Conservation (phyloP, 768 basidiomycete genomes). For the Mycena belliarum region DNA sequence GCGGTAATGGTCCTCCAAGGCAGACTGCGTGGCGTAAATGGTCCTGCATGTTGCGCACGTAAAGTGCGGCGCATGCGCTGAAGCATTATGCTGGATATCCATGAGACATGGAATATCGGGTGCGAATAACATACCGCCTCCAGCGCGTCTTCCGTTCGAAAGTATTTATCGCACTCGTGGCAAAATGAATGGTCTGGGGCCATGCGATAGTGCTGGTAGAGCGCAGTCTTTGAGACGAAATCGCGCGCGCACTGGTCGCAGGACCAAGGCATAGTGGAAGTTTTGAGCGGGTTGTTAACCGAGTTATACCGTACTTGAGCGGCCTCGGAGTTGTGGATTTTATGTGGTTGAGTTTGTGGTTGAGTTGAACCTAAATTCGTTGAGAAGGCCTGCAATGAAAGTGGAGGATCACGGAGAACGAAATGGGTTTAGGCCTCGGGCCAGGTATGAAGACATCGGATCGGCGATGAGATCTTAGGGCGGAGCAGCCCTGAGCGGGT, state of each 20-base stretch:
- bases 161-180: background rate
- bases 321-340: background rate
- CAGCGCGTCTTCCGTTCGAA: background rate
- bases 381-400: too few relatives aligned
- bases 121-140: background rate
- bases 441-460: too few relatives aligned
- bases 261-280: background rate
- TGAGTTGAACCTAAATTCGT: too few relatives aligned
- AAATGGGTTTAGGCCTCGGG: too few relatives aligned
- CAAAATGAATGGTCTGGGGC: background rate
- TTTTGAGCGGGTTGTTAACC: too few relatives aligned
- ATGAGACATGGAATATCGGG: background rate
- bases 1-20: constrained; percentile 48
- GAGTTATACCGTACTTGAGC: constrained; percentile 9
- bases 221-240: background rate
- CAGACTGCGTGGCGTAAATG: constrained; percentile 33
- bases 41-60: background rate
- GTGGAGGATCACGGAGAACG: too few relatives aligned
- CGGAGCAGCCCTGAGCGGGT: too few relatives aligned
- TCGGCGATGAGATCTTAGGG: too few relatives aligned
- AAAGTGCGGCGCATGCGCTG: background rate
- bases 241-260: background rate
- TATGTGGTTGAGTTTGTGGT: background rate
- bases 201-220: background rate
- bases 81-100: background rate